Base-by-base conservation (phyloP, 345 rosid species). In the Eucalyptus paniculata region DNA sequence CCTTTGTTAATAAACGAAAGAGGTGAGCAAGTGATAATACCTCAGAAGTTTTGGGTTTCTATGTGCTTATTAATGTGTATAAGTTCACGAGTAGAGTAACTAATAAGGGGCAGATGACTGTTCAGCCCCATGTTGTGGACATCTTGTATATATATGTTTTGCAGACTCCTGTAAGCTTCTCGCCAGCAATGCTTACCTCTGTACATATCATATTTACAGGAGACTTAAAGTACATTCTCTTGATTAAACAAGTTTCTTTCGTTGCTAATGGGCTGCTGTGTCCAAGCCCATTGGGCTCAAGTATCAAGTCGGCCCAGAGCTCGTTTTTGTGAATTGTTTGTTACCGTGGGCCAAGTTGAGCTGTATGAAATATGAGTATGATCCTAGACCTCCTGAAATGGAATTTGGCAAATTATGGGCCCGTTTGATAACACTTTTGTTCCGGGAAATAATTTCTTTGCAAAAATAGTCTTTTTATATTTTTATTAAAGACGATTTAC, bases 381-480 rank as follows among this genome's bases (percentile, higher is more conserved):
- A 77, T 77, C 47, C 28, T 21, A 3, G 16, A 77, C 47, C 47
- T 21, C 16, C 30, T 21, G 5, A 77, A 21, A 37, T 19, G 1
- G 28, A 37, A 37, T 40, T 77, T 37, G 9, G 83, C 40, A 19
- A 2, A 34, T 53, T 53, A 53, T 53, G 56, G 56, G 56, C 19
- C 1, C 0, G 10, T 19, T 53, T 19, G 10, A 53, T 53, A 53
- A 53, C 24, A 1, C 10, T 53, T 19, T 0, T 51, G 0, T 7
- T 18, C 0, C 0, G 9, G 2, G 0, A 0, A 51, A 53, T 53
- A 18, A 19, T 53, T 53, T 18, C 0, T 18, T 53, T 53, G 1
- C 0, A 19, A 18, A 18, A 53, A 53, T 53, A 19, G 0, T 53
- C 0, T 18, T 53, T 7, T 53, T 53, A 18, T 53, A 53, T 53